phyloP scores from a whole-genome alignment of 768 basidiomycete genomes.

The Infundibulicybe gibba region DNA sequence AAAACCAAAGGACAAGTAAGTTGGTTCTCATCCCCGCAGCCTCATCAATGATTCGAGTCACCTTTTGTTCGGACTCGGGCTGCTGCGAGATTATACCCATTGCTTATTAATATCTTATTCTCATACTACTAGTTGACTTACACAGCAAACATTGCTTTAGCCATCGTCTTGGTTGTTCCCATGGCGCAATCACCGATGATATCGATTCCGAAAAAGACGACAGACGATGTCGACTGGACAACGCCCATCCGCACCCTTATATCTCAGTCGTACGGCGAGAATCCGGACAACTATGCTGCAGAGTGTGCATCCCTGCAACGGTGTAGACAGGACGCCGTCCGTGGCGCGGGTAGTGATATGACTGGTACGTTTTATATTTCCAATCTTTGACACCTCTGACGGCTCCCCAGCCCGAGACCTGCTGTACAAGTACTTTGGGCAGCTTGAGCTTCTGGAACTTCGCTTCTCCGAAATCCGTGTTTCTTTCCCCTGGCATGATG shows the following conservation, averaged over 20 bases:
- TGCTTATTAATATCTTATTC: too few relatives aligned
- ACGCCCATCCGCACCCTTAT: slow-evolving; percentile 82
- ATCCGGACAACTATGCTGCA: slow-evolving; percentile 80
- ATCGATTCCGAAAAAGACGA: slow-evolving; percentile 90
- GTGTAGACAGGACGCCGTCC: slow-evolving; percentile 93
- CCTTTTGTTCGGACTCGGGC: too few relatives aligned
- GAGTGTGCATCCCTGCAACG: slow-evolving; percentile 86
- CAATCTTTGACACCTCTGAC: slow-evolving; percentile 1
- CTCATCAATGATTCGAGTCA: too few relatives aligned
- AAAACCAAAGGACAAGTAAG: too few relatives aligned
- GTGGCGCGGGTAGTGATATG: slow-evolving; percentile 92
- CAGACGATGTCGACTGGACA: slow-evolving; percentile 96
- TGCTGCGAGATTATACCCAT: too few relatives aligned
- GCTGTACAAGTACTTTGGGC: slow-evolving; percentile 99
- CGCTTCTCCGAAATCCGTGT: slow-evolving; percentile 96
- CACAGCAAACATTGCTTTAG: slow-evolving; percentile 1
- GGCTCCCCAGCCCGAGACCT: slow-evolving; percentile 71
- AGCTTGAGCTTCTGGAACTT: slow-evolving; percentile 94
- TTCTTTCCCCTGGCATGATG: slow-evolving; percentile 95
- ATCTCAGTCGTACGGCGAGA: slow-evolving; percentile 90
- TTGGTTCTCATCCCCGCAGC: too few relatives aligned
- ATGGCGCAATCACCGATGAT: slow-evolving; percentile 87
- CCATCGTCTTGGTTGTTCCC: background rate
- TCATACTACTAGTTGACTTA: background rate
- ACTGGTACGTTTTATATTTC: slow-evolving; percentile 53